Conservation (phyloP, 768 basidiomycete species). For the Chalciporus piperatus region DNA sequence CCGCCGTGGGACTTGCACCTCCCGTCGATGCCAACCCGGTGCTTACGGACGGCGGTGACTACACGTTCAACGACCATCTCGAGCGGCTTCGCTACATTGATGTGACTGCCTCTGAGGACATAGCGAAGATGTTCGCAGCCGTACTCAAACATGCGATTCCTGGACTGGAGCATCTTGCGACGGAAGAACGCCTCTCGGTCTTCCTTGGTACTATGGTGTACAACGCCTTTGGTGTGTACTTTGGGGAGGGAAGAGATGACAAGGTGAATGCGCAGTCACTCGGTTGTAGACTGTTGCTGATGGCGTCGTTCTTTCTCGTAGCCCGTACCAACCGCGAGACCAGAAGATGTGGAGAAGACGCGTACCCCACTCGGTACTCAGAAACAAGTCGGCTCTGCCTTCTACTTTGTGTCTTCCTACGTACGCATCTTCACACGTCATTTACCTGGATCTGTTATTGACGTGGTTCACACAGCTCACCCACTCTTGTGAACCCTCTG, state of each 20-base stretch:
- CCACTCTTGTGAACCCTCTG: conserved; percentile 74
- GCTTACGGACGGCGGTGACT: conserved; percentile 47
- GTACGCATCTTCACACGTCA: conserved; percentile 30
- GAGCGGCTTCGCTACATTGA: conserved; percentile 73
- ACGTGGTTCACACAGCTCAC: conserved; percentile 40
- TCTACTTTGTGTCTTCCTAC: conserved; percentile 78
- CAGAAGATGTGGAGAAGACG: conserved; percentile 71
- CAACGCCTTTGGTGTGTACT: conserved; percentile 75
- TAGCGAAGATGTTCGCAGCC: conserved; percentile 46
- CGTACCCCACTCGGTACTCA: conserved; percentile 75
- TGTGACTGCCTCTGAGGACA: conserved; percentile 45
- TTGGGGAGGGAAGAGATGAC: conserved; percentile 62
- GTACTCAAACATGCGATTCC: conserved; percentile 63
- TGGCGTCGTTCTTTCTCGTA: conserved; percentile 22
- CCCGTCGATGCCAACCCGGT: conserved; percentile 15
- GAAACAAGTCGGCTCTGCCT: conserved; percentile 70
- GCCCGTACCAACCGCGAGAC: conserved; percentile 52
- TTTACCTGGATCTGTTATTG: not conserved
- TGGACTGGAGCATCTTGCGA: conserved; percentile 69
- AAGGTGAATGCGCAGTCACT: conserved; percentile 45
- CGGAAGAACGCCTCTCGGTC: conserved; percentile 57
- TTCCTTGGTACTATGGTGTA: conserved; percentile 71
- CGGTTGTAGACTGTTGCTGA: not conserved
- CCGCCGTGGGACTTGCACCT: conserved; percentile 18
- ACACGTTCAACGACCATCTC: conserved; percentile 70